These are phyloP conservation scores for Termitomyces sp. DNA, from an alignment of 768 basidiomycete genomes.

Conservation along the genomic window DNA sequence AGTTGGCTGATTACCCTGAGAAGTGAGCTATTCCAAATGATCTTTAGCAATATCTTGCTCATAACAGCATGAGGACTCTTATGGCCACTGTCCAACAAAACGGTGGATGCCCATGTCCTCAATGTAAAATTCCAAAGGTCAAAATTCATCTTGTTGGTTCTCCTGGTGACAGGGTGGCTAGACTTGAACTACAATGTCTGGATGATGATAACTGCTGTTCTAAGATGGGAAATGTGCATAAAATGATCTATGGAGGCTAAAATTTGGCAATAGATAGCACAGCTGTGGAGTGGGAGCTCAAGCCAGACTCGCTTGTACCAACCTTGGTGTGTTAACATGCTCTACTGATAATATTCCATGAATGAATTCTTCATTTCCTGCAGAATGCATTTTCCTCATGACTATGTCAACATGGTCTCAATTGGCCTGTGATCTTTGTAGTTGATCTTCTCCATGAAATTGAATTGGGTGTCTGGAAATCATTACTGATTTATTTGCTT, in stretches of 20 bases:
- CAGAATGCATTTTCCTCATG: background rate
- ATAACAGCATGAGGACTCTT: background rate
- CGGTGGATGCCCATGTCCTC: background rate
- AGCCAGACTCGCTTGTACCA: background rate
- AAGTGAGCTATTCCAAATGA: too few relatives aligned
- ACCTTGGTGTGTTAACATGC: background rate
- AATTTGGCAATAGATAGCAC: background rate
- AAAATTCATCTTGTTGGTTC: background rate
- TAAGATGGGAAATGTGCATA: background rate
- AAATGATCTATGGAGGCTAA: background rate
- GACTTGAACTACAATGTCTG: too few relatives aligned
- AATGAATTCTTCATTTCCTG: too few relatives aligned
- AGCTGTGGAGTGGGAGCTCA: too few relatives aligned
- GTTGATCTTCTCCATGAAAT: background rate
- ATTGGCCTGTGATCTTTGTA: background rate
- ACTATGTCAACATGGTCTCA: background rate
- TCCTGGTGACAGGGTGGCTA: background rate
- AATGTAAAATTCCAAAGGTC: background rate
- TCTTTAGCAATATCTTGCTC: conserved; percentile 1
- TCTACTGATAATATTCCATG: background rate
- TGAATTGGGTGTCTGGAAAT: background rate
- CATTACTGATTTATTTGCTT: background rate
- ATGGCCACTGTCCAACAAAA: background rate
- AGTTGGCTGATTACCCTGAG: conserved; percentile 31
- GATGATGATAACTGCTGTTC: too few relatives aligned